Conservation (phyloP, 1,284 basidiomycete genomes). For the Leccinum olivaceoglutinosum region DNA sequence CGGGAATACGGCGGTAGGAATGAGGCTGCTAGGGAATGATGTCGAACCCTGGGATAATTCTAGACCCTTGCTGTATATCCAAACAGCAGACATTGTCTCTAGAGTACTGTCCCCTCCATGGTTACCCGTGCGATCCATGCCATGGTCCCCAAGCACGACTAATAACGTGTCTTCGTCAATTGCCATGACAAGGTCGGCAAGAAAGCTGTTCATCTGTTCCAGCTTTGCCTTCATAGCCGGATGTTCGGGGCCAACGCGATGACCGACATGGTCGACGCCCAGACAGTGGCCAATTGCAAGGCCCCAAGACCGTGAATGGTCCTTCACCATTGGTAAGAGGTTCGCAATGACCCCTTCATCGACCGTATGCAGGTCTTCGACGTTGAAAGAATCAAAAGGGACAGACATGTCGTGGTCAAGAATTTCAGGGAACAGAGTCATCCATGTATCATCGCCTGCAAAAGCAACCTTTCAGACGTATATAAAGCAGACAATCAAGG, state of each 20-base stretch:
- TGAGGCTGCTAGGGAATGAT: slow-evolving; percentile 41
- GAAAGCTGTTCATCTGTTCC: slow-evolving; percentile 80
- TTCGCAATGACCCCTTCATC: slow-evolving; percentile 93
- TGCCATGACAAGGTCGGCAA: slow-evolving; percentile 62
- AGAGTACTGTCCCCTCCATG: slow-evolving; percentile 89
- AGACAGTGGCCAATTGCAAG: slow-evolving; percentile 91
- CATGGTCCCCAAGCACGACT: slow-evolving; percentile 93
- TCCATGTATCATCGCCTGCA: slow-evolving; percentile 98
- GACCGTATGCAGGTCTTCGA: slow-evolving; percentile 95
- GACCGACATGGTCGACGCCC: slow-evolving; percentile 97
- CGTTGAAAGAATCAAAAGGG: slow-evolving; percentile 96
- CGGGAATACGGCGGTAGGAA: slow-evolving; percentile 59
- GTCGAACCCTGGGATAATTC: slow-evolving; percentile 35
- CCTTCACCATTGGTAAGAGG: slow-evolving; percentile 46
- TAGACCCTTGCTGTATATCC: slow-evolving; percentile 82
- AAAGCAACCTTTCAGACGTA: slow-evolving; percentile 55
- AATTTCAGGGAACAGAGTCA: slow-evolving; percentile 76
- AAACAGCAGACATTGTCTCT: slow-evolving; percentile 84
- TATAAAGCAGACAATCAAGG: slow-evolving; percentile 2
- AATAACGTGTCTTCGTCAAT: slow-evolving; percentile 81
- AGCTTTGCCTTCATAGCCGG: slow-evolving; percentile 85
- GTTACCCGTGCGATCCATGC: slow-evolving; percentile 94
- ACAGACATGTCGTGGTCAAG: slow-evolving; percentile 71
- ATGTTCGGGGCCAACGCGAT: slow-evolving; percentile 88
- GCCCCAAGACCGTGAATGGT: slow-evolving; percentile 57